phyloP scores from a whole-genome alignment of 176 grass and related monocot genomes.

The Oryza coarctata region DNA sequence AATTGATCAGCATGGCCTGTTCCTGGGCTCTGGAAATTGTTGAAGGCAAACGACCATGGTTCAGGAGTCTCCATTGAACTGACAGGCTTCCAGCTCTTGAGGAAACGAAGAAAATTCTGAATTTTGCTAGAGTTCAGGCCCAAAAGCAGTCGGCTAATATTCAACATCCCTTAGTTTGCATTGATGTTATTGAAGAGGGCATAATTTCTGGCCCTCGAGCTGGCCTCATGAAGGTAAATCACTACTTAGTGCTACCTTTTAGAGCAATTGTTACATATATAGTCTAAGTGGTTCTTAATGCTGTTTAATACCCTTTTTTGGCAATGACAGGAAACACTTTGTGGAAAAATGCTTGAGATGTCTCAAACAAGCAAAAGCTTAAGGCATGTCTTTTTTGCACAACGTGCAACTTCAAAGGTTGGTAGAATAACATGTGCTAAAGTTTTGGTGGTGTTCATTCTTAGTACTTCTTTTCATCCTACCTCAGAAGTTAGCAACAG shows the following conservation, averaged over 20 bases:
- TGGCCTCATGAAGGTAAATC: slow-evolving; percentile 74
- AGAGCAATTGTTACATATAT: neutral
- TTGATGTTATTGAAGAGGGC: slow-evolving; percentile 86
- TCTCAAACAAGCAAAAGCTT: slow-evolving; percentile 84
- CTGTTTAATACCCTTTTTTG: slow-evolving; percentile 25
- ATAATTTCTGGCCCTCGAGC: slow-evolving; percentile 67
- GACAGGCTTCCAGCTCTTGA: slow-evolving; percentile 57
- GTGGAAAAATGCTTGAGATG: slow-evolving; percentile 50
- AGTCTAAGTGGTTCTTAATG: slow-evolving; percentile 13
- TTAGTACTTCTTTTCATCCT: neutral
- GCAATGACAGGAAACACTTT: slow-evolving; percentile 57
- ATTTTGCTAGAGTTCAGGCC: slow-evolving; percentile 61
- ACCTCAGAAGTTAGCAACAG: neutral
- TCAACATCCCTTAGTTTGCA: slow-evolving; percentile 65
- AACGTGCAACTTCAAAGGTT: slow-evolving; percentile 93
- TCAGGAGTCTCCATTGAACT: slow-evolving; percentile 75
- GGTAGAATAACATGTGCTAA: slow-evolving; percentile 11
- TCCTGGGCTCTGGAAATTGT: slow-evolving; percentile 71
- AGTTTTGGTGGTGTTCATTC: neutral
- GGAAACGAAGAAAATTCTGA: slow-evolving; percentile 57
- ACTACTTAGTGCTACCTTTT: slow-evolving; percentile 13
- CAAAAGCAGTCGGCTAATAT: slow-evolving; percentile 55
- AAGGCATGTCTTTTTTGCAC: slow-evolving; percentile 75
- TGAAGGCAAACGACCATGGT: slow-evolving; percentile 65
- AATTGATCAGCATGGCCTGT: slow-evolving; percentile 59